A percentile compares a stretch with the other conserved stretches of the same genome.
phyloP scores from a whole-genome alignment of 345 rosid genomes.

The Acer campestre region DNA sequence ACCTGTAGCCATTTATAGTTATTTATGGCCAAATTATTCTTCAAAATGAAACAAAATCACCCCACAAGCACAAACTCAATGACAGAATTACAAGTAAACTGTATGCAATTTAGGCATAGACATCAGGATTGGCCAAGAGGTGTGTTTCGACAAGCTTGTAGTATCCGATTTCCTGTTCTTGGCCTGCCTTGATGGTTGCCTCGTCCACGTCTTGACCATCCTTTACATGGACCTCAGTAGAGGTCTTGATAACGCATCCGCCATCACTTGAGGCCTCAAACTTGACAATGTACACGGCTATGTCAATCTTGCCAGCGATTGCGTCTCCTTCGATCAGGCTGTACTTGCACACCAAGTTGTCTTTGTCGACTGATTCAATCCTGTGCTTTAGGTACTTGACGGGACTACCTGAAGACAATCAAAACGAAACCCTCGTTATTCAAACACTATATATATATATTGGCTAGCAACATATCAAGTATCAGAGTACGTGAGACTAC shows the following conservation, averaged over 20 bases:
- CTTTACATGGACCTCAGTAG: conserved; percentile 15
- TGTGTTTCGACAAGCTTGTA: background rate
- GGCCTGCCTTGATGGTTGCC: conserved; percentile 23
- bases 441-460: no score
- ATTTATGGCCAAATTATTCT: background rate
- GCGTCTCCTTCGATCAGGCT: conserved; percentile 37
- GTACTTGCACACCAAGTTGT: conserved; percentile 29
- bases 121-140: background rate
- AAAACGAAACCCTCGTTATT: background rate
- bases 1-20: background rate
- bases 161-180: background rate
- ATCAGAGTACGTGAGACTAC: no score
- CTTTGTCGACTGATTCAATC: conserved; percentile 29
- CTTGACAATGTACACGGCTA: conserved; percentile 16
- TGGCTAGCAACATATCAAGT: background rate
- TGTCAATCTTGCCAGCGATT: conserved; percentile 17
- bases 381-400: conserved; percentile 27
- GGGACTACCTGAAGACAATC: background rate
- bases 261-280: conserved; percentile 31
- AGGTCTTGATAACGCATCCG: conserved; percentile 21
- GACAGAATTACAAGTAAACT: background rate
- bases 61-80: background rate
- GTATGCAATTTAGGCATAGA: background rate
- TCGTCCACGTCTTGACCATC: conserved; percentile 24
- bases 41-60: background rate